Conservation (phyloP, 768 basidiomycete genomes). For the Nevesoporus exiguus region DNA sequence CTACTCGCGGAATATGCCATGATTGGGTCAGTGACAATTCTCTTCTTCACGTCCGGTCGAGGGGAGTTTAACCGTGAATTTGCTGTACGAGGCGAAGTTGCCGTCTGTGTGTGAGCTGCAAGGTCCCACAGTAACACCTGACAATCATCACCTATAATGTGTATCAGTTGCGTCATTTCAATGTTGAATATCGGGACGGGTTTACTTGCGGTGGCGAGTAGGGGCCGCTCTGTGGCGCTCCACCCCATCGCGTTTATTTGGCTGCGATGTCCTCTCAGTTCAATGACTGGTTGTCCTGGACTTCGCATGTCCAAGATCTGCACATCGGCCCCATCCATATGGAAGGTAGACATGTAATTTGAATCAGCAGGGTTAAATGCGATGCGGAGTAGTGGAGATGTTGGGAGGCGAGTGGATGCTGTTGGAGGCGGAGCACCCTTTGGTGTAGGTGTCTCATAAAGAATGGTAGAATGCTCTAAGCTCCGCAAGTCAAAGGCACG, state of each 20-base stretch:
- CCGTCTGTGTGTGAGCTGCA: slow-evolving; percentile 54
- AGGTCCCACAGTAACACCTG: slow-evolving; percentile 95
- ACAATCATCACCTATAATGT: slow-evolving; percentile 76
- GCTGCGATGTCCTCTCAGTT: slow-evolving; percentile 78
- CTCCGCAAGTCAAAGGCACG: slow-evolving; percentile 96
- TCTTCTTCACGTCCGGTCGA: slow-evolving; percentile 76
- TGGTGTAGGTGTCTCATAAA: slow-evolving; percentile 89
- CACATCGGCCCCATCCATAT: slow-evolving; percentile 85
- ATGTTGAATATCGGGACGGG: slow-evolving; percentile 1
- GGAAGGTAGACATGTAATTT: slow-evolving; percentile 96
- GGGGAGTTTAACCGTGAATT: slow-evolving; percentile 77
- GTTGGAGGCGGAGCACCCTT: slow-evolving; percentile 63
- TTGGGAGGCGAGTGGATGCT: slow-evolving; percentile 62
- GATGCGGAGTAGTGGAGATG: slow-evolving; percentile 80
- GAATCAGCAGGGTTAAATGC: slow-evolving; percentile 90
- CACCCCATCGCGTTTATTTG: slow-evolving; percentile 87
- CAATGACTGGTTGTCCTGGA: slow-evolving; percentile 93
- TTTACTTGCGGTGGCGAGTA: slow-evolving; percentile 85
- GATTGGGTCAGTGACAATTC: slow-evolving; percentile 66
- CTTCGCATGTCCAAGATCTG: slow-evolving; percentile 97
- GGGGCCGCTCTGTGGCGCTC: slow-evolving; percentile 79
- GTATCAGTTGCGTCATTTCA: neutral
- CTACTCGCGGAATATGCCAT: slow-evolving; percentile 79
- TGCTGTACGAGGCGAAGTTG: slow-evolving; percentile 64
- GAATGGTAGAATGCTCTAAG: slow-evolving; percentile 95